A percentile compares a stretch with the other conserved stretches of the same genome.
These are phyloP conservation scores for Coniochaeta sp. DNA, from an alignment of 2,329 filamentous ascomycete species.

Conservation along the genomic window DNA sequence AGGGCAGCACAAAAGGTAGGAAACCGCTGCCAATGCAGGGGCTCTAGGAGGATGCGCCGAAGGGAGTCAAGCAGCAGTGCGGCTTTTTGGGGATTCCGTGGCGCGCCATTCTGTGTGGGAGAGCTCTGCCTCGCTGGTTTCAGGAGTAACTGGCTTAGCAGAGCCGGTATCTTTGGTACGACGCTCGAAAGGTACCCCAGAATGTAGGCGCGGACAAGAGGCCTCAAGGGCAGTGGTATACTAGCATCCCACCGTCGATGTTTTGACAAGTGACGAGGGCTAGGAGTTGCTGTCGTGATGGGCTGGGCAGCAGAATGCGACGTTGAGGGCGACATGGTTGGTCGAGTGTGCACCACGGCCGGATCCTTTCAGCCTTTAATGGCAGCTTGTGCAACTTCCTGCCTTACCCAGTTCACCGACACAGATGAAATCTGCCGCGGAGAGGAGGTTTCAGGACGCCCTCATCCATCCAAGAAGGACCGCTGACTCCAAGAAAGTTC, in stretches of 20 bases:
- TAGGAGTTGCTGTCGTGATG: neutral
- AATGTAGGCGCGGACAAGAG: slow-evolving; percentile 51
- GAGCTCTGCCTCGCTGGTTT: slow-evolving; percentile 11
- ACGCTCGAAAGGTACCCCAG: slow-evolving; percentile 55
- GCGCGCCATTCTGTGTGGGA: slow-evolving; percentile 11
- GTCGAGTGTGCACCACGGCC: neutral
- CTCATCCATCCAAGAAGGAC: neutral
- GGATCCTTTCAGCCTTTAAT: neutral
- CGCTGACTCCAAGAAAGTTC: neutral
- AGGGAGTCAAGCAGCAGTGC: slow-evolving; percentile 17
- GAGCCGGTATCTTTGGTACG: slow-evolving; percentile 45
- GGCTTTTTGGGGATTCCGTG: slow-evolving; percentile 9
- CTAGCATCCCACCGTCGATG: slow-evolving; percentile 15
- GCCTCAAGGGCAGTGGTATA: slow-evolving; percentile 45
- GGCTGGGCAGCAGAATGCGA: neutral
- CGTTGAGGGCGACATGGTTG: neutral
- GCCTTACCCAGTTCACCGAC: neutral
- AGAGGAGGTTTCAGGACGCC: neutral
- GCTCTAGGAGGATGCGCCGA: slow-evolving; percentile 37
- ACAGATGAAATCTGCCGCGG: neutral
- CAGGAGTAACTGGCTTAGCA: slow-evolving; percentile 43
- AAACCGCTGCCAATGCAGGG: slow-evolving; percentile 49
- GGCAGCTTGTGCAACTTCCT: neutral
- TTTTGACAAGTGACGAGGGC: neutral
- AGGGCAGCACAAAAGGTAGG: slow-evolving; percentile 56